phyloP scores from a whole-genome alignment of 768 basidiomycete species.

The Calvatia gigantea region DNA sequence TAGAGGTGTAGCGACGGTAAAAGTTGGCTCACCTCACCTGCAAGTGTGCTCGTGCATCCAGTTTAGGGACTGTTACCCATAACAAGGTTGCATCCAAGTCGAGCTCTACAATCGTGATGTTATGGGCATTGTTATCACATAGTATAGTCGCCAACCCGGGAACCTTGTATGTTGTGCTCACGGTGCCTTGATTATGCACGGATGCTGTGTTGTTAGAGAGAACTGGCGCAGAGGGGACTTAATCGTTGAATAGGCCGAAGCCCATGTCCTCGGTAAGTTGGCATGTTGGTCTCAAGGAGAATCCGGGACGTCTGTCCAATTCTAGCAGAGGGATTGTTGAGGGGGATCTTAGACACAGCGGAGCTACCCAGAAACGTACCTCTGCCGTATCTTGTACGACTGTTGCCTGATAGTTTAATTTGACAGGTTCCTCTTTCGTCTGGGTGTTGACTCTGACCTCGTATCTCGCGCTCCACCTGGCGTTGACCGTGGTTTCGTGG shows the following conservation, averaged over 20 bases:
- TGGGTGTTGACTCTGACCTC: slow-evolving; percentile 37
- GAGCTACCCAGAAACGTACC: slow-evolving; percentile 19
- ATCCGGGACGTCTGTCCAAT: slow-evolving; percentile 37
- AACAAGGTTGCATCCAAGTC: slow-evolving; percentile 28
- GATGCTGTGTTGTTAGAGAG: background rate
- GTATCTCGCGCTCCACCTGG: slow-evolving; percentile 33
- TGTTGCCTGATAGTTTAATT: slow-evolving; percentile 35
- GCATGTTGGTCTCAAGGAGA: slow-evolving; percentile 35
- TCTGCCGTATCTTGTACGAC: slow-evolving; percentile 38
- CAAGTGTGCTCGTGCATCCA: slow-evolving; percentile 28
- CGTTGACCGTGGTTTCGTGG: slow-evolving; percentile 20
- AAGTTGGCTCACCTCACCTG: slow-evolving; percentile 19
- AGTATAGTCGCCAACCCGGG: slow-evolving; percentile 31
- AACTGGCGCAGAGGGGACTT: background rate
- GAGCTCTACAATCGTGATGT: slow-evolving; percentile 30
- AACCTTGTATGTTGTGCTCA: slow-evolving; percentile 30
- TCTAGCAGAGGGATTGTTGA: slow-evolving; percentile 17
- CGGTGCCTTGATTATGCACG: slow-evolving; percentile 25
- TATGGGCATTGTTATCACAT: slow-evolving; percentile 25
- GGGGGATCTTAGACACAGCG: background rate
- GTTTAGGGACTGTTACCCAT: slow-evolving; percentile 34
- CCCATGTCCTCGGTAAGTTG: slow-evolving; percentile 25
- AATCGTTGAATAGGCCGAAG: slow-evolving; percentile 10
- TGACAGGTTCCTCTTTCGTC: slow-evolving; percentile 26
- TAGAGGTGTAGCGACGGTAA: background rate